phyloP scores from a whole-genome alignment of 208 protist genomes.

The Acanthamoeba healyi region DNA sequence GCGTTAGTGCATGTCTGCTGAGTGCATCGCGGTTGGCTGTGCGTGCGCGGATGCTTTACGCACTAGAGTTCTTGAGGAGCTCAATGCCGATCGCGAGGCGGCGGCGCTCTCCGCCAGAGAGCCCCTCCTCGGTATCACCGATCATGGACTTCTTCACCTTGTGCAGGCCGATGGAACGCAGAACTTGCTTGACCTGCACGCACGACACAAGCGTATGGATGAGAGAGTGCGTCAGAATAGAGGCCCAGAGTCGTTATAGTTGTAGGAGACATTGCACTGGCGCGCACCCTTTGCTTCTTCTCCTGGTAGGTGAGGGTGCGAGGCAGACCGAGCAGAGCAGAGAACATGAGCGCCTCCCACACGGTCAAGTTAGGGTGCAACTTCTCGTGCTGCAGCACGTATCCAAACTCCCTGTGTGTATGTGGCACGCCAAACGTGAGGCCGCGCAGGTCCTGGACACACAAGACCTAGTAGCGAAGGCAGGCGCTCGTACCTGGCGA shows the following conservation, averaged over 20 bases:
- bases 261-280: too few relatives aligned
- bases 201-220: background rate
- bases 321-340: conserved; percentile 74
- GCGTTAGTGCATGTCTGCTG: too few relatives aligned
- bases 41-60: too few relatives aligned
- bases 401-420: conserved; percentile 20
- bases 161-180: conserved; percentile 6
- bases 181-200: conserved; percentile 56
- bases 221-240: background rate
- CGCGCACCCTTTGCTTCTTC: conserved; percentile 70
- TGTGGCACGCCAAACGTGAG: background rate
- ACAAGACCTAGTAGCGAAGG: background rate
- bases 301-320: conserved; percentile 36
- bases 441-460: background rate
- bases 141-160: conserved; percentile 73
- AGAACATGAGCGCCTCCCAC: conserved; percentile 78
- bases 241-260: too few relatives aligned
- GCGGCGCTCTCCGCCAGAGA: conserved; percentile 82
- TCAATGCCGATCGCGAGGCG: conserved; percentile 76
- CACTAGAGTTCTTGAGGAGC: conserved; percentile 69
- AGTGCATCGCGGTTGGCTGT: too few relatives aligned
- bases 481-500: background rate
- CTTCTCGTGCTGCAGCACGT: conserved; percentile 82
- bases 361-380: conserved; percentile 79
- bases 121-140: conserved; percentile 61